Evolutionary conservation across 192 early-diverging fungal species (phyloP).

Genomic region (Powellomyces hirtus): DNA sequence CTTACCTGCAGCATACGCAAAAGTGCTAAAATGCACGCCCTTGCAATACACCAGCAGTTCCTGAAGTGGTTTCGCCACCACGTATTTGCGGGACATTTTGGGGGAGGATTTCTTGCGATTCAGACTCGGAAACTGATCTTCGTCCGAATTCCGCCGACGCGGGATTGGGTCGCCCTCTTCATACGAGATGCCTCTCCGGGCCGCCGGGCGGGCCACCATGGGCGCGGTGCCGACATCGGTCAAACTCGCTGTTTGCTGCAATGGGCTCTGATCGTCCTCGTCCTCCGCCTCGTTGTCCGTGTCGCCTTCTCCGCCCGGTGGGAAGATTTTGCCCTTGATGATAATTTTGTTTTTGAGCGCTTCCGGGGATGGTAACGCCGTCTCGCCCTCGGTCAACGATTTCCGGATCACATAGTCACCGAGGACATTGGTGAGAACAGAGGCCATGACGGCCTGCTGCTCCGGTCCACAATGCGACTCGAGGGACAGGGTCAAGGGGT

Average conservation of each 20-base stretch:
- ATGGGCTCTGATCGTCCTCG: not conserved
- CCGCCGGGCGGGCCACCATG: not conserved
- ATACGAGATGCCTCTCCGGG: not conserved
- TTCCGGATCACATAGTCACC: constrained; percentile 63
- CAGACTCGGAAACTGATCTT: not conserved
- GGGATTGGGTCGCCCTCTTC: not conserved
- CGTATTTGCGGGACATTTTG: constrained; percentile 20
- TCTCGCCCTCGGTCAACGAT: constrained; percentile 37
- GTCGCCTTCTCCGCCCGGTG: not conserved
- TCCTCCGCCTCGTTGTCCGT: not conserved
- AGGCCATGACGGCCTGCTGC: constrained; percentile 77
- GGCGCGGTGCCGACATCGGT: constrained; percentile 2
- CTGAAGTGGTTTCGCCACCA: constrained; percentile 34
- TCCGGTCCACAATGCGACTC: constrained; percentile 76
- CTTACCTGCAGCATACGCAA: constrained; percentile 49
- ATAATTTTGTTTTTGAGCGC: constrained; percentile 69
- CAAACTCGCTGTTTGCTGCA: not conserved
- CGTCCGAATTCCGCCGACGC: constrained; percentile 10
- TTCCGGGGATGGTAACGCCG: constrained; percentile 66
- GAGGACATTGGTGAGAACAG: constrained; percentile 62
- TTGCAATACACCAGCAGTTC: constrained; percentile 47
- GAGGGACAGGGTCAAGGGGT: constrained; percentile 80
- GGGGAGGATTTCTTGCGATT: constrained; percentile 16
- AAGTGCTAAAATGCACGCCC: constrained; percentile 24
- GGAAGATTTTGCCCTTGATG: constrained; percentile 57